These are phyloP conservation scores for Venturia nashicola DNA, from an alignment of 2,329 filamentous ascomycete genomes.

Conservation along the genomic window DNA sequence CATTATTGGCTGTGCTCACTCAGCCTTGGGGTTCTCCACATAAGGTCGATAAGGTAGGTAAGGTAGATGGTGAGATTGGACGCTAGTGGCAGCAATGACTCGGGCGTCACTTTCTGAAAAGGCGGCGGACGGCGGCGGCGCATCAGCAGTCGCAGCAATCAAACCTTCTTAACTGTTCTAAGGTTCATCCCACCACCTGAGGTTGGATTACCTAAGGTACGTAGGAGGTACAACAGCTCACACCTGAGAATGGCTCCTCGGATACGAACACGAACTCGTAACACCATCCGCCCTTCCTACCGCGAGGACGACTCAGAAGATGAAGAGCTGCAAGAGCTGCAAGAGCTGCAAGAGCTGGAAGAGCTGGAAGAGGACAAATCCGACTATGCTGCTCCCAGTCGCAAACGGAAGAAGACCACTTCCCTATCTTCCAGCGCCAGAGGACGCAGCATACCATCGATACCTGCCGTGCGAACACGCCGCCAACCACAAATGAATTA, in stretches of 20 bases:
- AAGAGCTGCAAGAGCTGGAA: not conserved
- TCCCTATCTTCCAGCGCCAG: not conserved
- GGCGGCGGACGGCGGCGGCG: no score
- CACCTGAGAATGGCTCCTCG: slow-evolving; percentile 12
- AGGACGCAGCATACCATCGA: not conserved
- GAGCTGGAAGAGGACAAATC: not conserved
- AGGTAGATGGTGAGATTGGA: not conserved
- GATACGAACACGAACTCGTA: not conserved
- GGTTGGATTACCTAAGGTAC: no score
- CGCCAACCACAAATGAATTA: not conserved
- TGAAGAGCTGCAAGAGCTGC: not conserved
- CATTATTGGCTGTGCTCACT: not conserved
- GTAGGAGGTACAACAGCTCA: slow-evolving; percentile 19
- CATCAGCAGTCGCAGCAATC: not conserved
- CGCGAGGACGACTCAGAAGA: not conserved
- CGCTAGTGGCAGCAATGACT: not conserved
- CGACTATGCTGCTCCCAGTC: not conserved
- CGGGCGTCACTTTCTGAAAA: not conserved
- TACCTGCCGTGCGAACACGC: not conserved
- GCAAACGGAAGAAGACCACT: not conserved
- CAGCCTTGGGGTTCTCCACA: not conserved
- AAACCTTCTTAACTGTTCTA: not conserved
- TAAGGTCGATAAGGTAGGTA: no score
- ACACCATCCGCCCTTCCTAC: not conserved
- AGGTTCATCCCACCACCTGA: not conserved